These are phyloP conservation scores for Ambrosia hybrid DNA, from an alignment of 140 eudicot species.

Conservation along the genomic window DNA sequence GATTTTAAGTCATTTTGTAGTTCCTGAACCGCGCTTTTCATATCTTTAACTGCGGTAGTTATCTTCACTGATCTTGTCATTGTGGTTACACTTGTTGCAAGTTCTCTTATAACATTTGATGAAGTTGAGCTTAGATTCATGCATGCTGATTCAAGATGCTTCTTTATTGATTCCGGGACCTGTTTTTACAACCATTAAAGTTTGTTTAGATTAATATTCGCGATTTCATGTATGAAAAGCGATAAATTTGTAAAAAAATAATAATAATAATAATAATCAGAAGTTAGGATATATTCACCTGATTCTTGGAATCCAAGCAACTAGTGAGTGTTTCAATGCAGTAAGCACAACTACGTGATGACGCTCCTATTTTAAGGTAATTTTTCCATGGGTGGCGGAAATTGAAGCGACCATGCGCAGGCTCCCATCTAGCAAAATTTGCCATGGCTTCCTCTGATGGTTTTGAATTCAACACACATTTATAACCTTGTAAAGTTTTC, in stretches of 20 bases:
- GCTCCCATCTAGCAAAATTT: constrained; percentile 92
- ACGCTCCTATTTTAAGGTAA: constrained; percentile 71
- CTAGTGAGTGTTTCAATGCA: constrained; percentile 72
- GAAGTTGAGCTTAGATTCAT: constrained; percentile 47
- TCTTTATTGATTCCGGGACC: constrained; percentile 57
- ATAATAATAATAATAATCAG: background rate
- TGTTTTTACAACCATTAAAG: constrained; percentile 7
- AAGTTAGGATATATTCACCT: constrained; percentile 40
- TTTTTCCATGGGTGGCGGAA: constrained; percentile 89
- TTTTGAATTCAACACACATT: constrained; percentile 82
- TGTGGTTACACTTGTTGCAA: constrained; percentile 46
- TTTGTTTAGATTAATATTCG: constrained; percentile 24
- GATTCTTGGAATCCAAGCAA: constrained; percentile 48
- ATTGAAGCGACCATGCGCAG: constrained; percentile 77
- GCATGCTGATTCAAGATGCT: constrained; percentile 58
- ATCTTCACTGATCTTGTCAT: constrained; percentile 56
- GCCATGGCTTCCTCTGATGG: constrained; percentile 81
- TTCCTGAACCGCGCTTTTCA: constrained; percentile 53
- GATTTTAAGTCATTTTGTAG: constrained; percentile 58
- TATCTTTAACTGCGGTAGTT: constrained; percentile 45
- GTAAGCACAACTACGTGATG: constrained; percentile 70
- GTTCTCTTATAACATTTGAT: constrained; percentile 55
- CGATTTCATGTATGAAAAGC: background rate
- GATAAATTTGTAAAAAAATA: background rate
- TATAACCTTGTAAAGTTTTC: constrained; percentile 55